Base-by-base conservation (phyloP, 1,284 basidiomycete species). In the Boletus semigastroideus region DNA sequence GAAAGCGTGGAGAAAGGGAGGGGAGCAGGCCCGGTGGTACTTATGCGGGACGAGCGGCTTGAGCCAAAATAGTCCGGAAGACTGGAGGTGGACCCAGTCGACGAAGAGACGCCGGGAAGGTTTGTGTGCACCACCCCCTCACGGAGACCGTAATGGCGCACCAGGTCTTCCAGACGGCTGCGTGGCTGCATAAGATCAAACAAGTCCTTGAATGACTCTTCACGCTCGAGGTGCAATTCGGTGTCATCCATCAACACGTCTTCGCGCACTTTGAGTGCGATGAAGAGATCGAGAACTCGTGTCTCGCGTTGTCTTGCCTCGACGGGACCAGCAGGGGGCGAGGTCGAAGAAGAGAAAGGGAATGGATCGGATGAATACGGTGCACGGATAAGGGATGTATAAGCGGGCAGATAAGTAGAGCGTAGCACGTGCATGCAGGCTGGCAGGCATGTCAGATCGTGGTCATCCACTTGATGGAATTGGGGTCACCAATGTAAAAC, bases 341-440 rank as follows among this genome's bases (percentile, higher is more conserved):
- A 54, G 51, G 64, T 59, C 37, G 69, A 58, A 42, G 66, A 54
- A 20, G 66, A 55, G 49, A 74, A 68, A 0, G 88, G 87, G 69
- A 90, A 91, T 0, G 88, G 88, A 62, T 91, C 87, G 46, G 84
- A 84, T 5, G 84, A 75, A 68, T 90, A 89, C 0, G 86, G 86
- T 0, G 74, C 64, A 30, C 80, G 79, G 53, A 91, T 75, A 46
- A 84, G 76, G 10, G 73, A 69, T n/a, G 71, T 68, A 63, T 91
- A 92, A 2, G 79, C 72, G 7, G 82, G 78, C 42, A 91, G 73
- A 63, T 87, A 90, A 2, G 80, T 80, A 0, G 86, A 87, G 30
- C 90, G 79, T 11, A 91, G 75, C 47, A 90, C 78, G 60, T 90
- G 84, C 87, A 90, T 90, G 66, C 80, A 87, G 10, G 87, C 87